Conservation (phyloP, 495 filamentous ascomycete genomes). For the Aspergillus cristatus region DNA sequence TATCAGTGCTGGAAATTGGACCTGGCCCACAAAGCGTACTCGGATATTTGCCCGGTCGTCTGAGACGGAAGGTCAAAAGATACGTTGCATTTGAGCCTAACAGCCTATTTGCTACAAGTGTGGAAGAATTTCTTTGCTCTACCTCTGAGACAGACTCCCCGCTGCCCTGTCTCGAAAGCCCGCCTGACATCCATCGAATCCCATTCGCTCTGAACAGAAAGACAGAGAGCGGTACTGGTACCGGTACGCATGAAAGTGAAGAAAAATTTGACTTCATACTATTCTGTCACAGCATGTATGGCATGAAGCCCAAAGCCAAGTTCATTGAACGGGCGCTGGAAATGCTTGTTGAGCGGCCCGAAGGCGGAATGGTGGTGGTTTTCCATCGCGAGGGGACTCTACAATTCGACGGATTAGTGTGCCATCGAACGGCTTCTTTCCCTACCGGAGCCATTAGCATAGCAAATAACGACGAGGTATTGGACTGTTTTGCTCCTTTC, state of each 20-base stretch:
- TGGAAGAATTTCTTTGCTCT: constrained; percentile 39
- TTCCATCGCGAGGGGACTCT: constrained; percentile 44
- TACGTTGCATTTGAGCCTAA: constrained; percentile 53
- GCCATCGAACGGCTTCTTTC: constrained; percentile 42
- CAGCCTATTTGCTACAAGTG: constrained; percentile 32
- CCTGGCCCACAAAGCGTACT: constrained; percentile 50
- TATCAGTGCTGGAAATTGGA: constrained; percentile 54
- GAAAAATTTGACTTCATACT: constrained; percentile 48
- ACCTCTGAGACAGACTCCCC: constrained; percentile 20
- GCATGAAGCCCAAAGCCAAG: constrained; percentile 42
- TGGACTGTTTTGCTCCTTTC: constrained; percentile 49
- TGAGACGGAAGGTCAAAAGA: constrained; percentile 37
- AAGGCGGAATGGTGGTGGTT: constrained; percentile 42
- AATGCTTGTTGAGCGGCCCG: constrained; percentile 39
- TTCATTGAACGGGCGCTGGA: constrained; percentile 41
- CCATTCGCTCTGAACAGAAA: constrained; percentile 33
- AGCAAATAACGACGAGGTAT: constrained; percentile 33
- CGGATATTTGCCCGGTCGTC: constrained; percentile 35
- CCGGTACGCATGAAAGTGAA: constrained; percentile 5
- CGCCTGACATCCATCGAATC: constrained; percentile 33
- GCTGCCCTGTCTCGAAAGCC: constrained; percentile 38
- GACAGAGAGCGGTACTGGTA: constrained; percentile 16
- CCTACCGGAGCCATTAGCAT: constrained; percentile 41
- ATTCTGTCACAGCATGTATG: constrained; percentile 59
- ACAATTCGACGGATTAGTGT: constrained; percentile 40